A percentile compares a stretch with the other conserved stretches of the same genome.
Evolutionary conservation across 768 basidiomycete genomes (phyloP).

Genomic region (Boletus reticulatus): DNA sequence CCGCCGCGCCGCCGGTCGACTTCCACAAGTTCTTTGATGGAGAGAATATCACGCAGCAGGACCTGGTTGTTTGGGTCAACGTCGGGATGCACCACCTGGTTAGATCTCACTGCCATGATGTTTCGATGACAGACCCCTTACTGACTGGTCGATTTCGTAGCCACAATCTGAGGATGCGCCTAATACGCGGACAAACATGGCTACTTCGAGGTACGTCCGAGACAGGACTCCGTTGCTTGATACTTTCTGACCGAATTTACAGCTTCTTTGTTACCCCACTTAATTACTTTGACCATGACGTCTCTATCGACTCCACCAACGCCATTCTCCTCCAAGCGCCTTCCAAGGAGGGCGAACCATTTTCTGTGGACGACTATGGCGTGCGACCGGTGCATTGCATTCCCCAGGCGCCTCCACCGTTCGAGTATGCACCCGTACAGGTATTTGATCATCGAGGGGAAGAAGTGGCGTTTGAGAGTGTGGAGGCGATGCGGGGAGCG

Average conservation of each 20-base stretch:
- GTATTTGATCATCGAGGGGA: constrained; percentile 37
- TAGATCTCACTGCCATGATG: not conserved
- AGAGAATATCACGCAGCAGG: constrained; percentile 61
- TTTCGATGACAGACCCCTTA: not conserved
- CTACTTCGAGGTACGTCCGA: constrained; percentile 46
- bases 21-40: constrained; percentile 65
- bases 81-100: constrained; percentile 66
- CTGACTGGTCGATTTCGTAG: constrained; percentile 22
- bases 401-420: constrained; percentile 36
- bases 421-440: constrained; percentile 37
- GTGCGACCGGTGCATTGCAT: constrained; percentile 43
- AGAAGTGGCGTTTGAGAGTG: constrained; percentile 22
- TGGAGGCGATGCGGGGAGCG: constrained; percentile 39
- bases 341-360: constrained; percentile 35
- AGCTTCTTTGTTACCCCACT: constrained; percentile 60
- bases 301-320: constrained; percentile 56
- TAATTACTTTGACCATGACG: constrained; percentile 64
- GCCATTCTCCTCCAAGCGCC: constrained; percentile 48
- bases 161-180: constrained; percentile 66
- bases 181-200: constrained; percentile 55
- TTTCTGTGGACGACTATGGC: constrained; percentile 50
- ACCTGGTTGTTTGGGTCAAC: constrained; percentile 66
- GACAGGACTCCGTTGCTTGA: not conserved
- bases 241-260: not conserved
- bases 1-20: constrained; percentile 52